Base-by-base conservation (phyloP, 441 rosid species). In the Aquilaria agallochum region DNA sequence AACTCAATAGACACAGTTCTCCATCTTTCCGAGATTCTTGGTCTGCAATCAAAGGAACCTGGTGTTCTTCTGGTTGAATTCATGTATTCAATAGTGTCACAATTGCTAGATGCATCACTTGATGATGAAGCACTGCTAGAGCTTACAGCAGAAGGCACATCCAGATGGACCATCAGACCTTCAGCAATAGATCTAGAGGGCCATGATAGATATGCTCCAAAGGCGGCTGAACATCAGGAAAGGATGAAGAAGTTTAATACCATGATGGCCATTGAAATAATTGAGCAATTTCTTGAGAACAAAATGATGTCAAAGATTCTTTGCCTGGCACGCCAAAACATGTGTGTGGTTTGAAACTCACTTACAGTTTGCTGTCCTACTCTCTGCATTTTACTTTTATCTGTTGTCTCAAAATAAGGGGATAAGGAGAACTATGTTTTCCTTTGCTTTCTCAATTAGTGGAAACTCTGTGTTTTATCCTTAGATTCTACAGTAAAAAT, bases 121-220 rank as follows among this genome's bases (percentile, higher is more conserved):
- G 82, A 80, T 53, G 90, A 87, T 67, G 90, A 87, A 74, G 90
- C 90, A 56, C 72, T 87, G 63, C 67, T 82, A 65, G 90, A 80
- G 68, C 74, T 73, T 56, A 80, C 72, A 50, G 73, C 80, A 63
- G 87, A 79, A 68, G 56, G 74, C 53, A 80, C 60, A 44, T 82
- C 94, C 30, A 80, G 58, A 66, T 84, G 90, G 88, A 66, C 72
- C 32, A 69, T 68, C 54, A 68, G 74, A 68, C 60, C 78, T 69
- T 76, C 68, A 59, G 85, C 72, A 13, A 84, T 87, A 90, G 90
- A 87, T 57, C 72, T 81, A 53, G 85, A 87, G 68, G 69, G 55
- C 60, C 66, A 68, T 40, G 66, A 80, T 63, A 72, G 60, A 14
- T 76, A 60, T 63, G 73, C 70, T 61, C 83, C 66, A 55, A 83